These are phyloP conservation scores for Amphibolis antarctica DNA, from an alignment of 106 monocot genomes.

Conservation along the genomic window DNA sequence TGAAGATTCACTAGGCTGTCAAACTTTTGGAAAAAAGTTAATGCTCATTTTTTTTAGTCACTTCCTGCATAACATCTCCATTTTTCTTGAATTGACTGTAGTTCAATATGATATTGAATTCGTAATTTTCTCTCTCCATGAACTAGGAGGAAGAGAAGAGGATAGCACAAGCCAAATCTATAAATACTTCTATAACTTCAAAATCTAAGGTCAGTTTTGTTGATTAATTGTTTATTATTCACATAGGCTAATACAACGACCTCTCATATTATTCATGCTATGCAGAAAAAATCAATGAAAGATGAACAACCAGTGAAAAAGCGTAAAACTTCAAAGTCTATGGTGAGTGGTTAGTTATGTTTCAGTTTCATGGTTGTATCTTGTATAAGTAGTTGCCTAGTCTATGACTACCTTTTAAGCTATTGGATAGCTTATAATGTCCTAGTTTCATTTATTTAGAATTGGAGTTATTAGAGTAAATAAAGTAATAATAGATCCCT, in stretches of 20 bases:
- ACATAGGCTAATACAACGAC: background rate
- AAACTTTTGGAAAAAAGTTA: too few relatives aligned
- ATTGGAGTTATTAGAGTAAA: background rate
- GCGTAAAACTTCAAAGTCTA: background rate
- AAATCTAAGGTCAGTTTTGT: background rate
- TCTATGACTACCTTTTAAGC: background rate
- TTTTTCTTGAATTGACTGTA: background rate
- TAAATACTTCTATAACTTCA: background rate
- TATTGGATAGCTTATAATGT: background rate
- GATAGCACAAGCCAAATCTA: background rate
- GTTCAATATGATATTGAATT: background rate
- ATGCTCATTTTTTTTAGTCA: background rate
- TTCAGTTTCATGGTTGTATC: background rate
- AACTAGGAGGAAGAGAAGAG: constrained; percentile 7
- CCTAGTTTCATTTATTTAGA: background rate
- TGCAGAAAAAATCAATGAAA: background rate
- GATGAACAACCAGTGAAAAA: background rate
- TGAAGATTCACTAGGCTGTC: too few relatives aligned
- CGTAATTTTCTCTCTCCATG: background rate
- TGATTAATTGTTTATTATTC: background rate
- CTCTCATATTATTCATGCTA: background rate
- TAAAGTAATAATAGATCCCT: too few relatives aligned
- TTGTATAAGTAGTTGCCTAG: background rate
- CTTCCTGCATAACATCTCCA: background rate
- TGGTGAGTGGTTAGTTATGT: background rate